These are phyloP conservation scores for Huiozyma naganishii DNA, from an alignment of 805 yeast genomes.

Conservation along the genomic window DNA sequence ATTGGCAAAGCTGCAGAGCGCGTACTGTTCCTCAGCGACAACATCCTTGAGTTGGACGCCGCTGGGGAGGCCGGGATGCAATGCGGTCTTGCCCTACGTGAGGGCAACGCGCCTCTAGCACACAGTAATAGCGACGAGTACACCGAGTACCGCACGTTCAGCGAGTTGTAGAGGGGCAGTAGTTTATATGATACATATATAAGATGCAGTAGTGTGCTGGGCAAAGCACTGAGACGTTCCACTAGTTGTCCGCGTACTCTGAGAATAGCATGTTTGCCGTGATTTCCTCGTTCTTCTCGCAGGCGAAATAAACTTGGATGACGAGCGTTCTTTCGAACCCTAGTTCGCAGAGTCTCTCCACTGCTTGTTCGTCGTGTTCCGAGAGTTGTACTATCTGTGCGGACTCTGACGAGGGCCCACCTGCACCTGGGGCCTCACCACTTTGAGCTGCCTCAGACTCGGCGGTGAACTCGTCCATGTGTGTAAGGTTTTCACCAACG, in stretches of 20 bases:
- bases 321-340: conserved; percentile 87
- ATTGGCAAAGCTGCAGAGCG: conserved; percentile 25
- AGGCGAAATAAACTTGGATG: conserved; percentile 90
- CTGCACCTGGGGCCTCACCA: conserved; percentile 24
- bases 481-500: conserved; percentile 42
- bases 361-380: conserved; percentile 81
- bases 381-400: conserved; percentile 42
- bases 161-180: neutral
- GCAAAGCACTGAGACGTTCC: too few species aligned
- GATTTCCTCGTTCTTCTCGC: conserved; percentile 94
- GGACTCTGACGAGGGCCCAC: conserved; percentile 16
- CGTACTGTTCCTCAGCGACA: conserved; percentile 70
- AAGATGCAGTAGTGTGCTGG: neutral
- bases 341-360: conserved; percentile 76
- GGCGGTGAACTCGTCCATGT: conserved; percentile 15
- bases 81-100: conserved; percentile 51
- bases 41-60: conserved; percentile 64
- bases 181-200: neutral
- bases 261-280: conserved; percentile 86
- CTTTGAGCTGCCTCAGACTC: conserved; percentile 21
- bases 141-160: conserved; percentile 3
- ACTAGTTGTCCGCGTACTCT: conserved; percentile 33
- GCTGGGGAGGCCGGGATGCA: conserved; percentile 56
- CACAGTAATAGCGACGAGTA: conserved; percentile 3
- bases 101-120: conserved; percentile 54